Evolutionary conservation across 352 stramenopile species (phyloP), one percentile per base, ranked within the genome.

Genomic region (Globisporangium alternatum): DNA sequence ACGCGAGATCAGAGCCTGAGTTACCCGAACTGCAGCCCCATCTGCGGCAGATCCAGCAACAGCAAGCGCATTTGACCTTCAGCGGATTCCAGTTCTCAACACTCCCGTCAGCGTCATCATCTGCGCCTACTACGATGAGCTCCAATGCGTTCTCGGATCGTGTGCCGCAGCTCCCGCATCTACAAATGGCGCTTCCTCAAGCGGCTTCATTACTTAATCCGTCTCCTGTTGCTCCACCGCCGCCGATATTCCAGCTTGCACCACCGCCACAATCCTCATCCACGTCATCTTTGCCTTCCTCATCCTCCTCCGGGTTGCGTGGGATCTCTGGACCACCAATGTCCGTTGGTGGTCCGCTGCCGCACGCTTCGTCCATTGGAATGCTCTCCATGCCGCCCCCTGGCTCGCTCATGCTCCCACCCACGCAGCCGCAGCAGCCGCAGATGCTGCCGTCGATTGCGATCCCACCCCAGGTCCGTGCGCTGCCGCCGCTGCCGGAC

Each of bases 401-500:
- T 28, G 60, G 60, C 2, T 28, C 56, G 30, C 19, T 53, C 2
- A 48, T 53, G 15, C 58, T 65, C 15, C 39, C 58, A 22, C 22
- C 44, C 3, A 19, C 56, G 8, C 44, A 62, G 9, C n/a, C 48
- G 30, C 15, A 44, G 12, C 64, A 64, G 37, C 66, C 62, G 62
- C 69, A 54, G 45, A 64, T 78, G 15, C 60, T 86, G 17, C 83
- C 78, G 21, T 81, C 80, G 2, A 80, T 91, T 22, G 82, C 81
- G 52, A 62, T 83, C 7, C 76, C 78, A 44, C 78, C 78, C 8
- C 61, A 56, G 13, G 48, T 62, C 22, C 81, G 80, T 2, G 81
- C 80, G 8, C 74, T 88, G 15, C 80, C 80, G 0, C 77, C 76
- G 10, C 66, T 90, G 4, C 83, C 81, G 0, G 80, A 89, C n/a